Percentiles rank a stretch among this genome's conserved stretches.
These are phyloP conservation scores for Coelastrella sp. DNA, from an alignment of 139 green algal species.

Conservation along the genomic window DNA sequence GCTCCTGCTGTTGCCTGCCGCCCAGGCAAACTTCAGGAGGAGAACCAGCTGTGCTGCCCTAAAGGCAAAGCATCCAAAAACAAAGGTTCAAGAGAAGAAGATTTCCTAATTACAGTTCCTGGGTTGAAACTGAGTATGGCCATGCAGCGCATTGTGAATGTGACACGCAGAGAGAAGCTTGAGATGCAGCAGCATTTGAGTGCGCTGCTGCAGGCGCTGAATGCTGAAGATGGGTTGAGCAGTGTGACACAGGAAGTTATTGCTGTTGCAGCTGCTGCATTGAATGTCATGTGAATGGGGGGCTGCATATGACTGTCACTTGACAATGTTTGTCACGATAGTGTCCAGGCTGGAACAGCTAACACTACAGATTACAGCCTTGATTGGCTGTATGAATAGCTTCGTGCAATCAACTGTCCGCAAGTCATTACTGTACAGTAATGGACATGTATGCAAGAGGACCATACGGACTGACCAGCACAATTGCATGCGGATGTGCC, in stretches of 20 bases:
- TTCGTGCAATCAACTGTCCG: too few species aligned
- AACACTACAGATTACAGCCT: too few species aligned
- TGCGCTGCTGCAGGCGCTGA: not conserved
- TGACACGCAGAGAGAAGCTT: not conserved
- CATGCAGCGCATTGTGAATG: constrained; percentile 31
- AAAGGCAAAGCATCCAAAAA: constrained; percentile 3
- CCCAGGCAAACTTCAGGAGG: constrained; percentile 28
- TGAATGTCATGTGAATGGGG: too few species aligned
- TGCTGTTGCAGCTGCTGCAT: not conserved
- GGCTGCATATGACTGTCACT: too few species aligned
- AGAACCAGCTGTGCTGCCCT: not conserved
- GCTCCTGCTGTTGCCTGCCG: not conserved
- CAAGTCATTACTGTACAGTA: too few species aligned
- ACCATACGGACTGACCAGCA: too few species aligned
- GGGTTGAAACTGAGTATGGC: constrained; percentile 27
- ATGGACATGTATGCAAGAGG: too few species aligned
- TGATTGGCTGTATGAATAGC: too few species aligned
- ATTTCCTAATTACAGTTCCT: constrained; percentile 18
- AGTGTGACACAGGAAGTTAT: not conserved
- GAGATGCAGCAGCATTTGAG: not conserved
- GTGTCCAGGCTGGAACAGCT: too few species aligned
- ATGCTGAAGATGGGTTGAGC: not conserved
- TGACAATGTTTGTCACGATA: too few species aligned
- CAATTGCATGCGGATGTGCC: too few species aligned
- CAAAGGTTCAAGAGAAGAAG: not conserved